Percentiles rank a stretch among this genome's conserved stretches.
phyloP scores from a whole-genome alignment of 306 rosid species.

The Argentina anserina region DNA sequence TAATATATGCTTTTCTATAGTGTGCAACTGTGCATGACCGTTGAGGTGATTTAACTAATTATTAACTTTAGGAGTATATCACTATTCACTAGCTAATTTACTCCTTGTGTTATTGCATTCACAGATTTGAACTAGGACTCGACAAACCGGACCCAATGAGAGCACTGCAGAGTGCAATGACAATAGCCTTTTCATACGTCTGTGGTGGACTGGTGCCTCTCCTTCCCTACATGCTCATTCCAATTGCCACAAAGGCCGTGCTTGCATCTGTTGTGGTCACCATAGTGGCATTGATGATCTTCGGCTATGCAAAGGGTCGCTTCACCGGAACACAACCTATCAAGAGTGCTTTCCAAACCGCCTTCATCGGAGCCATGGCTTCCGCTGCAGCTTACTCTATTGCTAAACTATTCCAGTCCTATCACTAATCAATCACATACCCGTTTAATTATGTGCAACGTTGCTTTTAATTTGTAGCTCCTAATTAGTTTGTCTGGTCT shows the following conservation, averaged over 20 bases:
- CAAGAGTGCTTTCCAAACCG: conserved; percentile 74
- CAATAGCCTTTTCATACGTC: conserved; percentile 72
- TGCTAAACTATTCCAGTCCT: conserved; percentile 56
- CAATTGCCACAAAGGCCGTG: conserved; percentile 57
- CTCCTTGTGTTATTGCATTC: neutral
- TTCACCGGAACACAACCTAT: conserved; percentile 73
- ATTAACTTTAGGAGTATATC: too few species aligned
- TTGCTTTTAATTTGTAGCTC: neutral
- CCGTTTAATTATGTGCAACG: neutral
- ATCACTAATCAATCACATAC: neutral
- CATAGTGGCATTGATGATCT: conserved; percentile 56
- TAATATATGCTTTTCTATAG: neutral
- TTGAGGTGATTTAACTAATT: too few species aligned
- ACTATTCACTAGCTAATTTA: too few species aligned
- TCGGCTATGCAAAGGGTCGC: conserved; percentile 82
- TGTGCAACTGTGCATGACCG: too few species aligned
- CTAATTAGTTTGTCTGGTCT: neutral
- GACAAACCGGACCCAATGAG: conserved; percentile 94
- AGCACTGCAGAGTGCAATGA: conserved; percentile 76
- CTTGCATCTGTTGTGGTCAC: conserved; percentile 61
- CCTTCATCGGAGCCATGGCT: conserved; percentile 78
- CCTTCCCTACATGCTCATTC: conserved; percentile 60
- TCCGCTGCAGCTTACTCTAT: conserved; percentile 82
- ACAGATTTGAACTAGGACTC: conserved; percentile 86
- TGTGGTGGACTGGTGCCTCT: conserved; percentile 80